A percentile compares a stretch with the other conserved stretches of the same genome.
phyloP scores from a whole-genome alignment of 176 grass and related monocot species.

The Hsuehochloa calcarea region DNA sequence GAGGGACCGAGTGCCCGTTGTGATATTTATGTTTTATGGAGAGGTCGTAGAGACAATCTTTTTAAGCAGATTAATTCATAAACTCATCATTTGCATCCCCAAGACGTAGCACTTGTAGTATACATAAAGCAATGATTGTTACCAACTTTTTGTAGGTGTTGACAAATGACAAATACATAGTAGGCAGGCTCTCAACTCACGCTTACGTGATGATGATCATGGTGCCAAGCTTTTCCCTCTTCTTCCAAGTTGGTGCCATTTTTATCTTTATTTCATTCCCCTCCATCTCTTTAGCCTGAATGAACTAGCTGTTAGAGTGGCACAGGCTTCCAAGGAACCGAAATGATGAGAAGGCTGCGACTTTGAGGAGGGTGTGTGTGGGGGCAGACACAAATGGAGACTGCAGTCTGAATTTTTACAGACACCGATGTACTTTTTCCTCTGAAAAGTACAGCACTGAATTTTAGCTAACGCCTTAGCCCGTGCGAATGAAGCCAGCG shows the following conservation, averaged over 20 bases:
- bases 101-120: neutral
- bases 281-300: neutral
- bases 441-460: slow-evolving; percentile 58
- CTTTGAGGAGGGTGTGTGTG: slow-evolving; percentile 11
- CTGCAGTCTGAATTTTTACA: slow-evolving; percentile 41
- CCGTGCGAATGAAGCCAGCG: neutral
- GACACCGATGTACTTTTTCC: slow-evolving; percentile 29
- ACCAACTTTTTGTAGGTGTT: neutral
- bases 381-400: slow-evolving; percentile 39
- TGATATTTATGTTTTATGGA: too few species aligned
- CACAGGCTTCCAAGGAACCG: slow-evolving; percentile 32
- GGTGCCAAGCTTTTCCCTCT: neutral
- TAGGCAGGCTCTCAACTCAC: slow-evolving; percentile 1
- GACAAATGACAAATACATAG: slow-evolving; percentile 9
- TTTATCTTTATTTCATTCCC: neutral
- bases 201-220: slow-evolving; percentile 27
- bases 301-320: slow-evolving; percentile 31
- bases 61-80: neutral
- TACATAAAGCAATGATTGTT: neutral
- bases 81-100: neutral
- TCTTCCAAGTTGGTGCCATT: neutral
- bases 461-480: slow-evolving; percentile 37
- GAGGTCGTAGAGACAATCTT: too few species aligned
- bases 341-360: slow-evolving; percentile 31
- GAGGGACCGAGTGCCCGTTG: too few species aligned